phyloP scores from a whole-genome alignment of 495 filamentous ascomycete genomes.

The Poronia punctata region DNA sequence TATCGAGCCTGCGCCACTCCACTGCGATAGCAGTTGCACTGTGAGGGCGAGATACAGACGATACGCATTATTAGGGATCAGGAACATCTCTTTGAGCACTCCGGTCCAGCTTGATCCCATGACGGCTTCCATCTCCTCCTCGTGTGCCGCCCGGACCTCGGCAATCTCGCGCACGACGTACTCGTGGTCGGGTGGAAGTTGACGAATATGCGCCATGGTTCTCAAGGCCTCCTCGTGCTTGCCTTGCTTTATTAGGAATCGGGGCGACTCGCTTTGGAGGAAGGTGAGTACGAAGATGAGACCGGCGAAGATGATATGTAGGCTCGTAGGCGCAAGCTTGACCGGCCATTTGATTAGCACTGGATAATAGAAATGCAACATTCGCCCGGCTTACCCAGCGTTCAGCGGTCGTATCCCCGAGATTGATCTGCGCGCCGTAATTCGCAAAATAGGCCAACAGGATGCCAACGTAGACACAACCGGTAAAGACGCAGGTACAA shows the following conservation, averaged over 20 bases:
- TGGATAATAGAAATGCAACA: neutral
- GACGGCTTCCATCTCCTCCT: constrained; percentile 52
- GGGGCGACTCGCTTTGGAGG: constrained; percentile 55
- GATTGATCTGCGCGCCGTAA: constrained; percentile 52
- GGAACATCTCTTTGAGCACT: constrained; percentile 53
- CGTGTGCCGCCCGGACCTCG: constrained; percentile 41
- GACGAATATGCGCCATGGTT: constrained; percentile 44
- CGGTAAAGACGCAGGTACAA: constrained; percentile 63
- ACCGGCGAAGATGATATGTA: constrained; percentile 67
- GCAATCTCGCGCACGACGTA: constrained; percentile 45
- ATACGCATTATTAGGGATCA: constrained; percentile 55
- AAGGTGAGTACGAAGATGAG: constrained; percentile 59
- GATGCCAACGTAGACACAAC: constrained; percentile 56
- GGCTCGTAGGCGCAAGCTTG: constrained; percentile 53
- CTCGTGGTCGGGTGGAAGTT: constrained; percentile 40
- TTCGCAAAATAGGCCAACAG: constrained; percentile 53
- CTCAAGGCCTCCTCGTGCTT: constrained; percentile 37
- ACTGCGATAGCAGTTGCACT: constrained; percentile 58
- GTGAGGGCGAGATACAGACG: constrained; percentile 52
- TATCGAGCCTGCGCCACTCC: constrained; percentile 64
- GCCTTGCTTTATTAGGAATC: constrained; percentile 48
- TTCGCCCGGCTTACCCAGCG: constrained; percentile 43
- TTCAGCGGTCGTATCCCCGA: constrained; percentile 48
- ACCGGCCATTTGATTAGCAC: neutral
- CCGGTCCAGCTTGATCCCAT: constrained; percentile 48